Conservation (phyloP, 2,329 filamentous ascomycete species). For the Cryphonectria radicalis region DNA sequence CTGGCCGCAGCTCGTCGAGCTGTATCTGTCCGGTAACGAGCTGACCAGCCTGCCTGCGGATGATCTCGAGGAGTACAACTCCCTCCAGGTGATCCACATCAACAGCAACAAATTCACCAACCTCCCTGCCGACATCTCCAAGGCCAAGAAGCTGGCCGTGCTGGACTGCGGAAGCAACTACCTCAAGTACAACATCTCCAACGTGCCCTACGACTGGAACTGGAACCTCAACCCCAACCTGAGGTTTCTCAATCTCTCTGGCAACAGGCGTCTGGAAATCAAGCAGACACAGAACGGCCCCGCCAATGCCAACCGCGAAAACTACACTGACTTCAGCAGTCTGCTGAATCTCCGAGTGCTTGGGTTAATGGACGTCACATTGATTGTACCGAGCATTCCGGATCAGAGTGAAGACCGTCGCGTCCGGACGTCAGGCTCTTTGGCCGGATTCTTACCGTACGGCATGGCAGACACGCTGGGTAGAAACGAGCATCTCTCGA, state of each 20-base stretch:
- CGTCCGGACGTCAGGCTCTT: slow-evolving; percentile 94
- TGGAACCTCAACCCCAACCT: slow-evolving; percentile 98
- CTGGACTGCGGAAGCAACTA: slow-evolving; percentile 94
- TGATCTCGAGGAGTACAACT: slow-evolving; percentile 87
- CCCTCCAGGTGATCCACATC: slow-evolving; percentile 88
- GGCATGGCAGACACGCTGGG: slow-evolving; percentile 97
- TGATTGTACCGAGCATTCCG: slow-evolving; percentile 89
- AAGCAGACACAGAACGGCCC: slow-evolving; percentile 64
- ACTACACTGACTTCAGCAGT: slow-evolving; percentile 86
- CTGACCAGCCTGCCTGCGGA: slow-evolving; percentile 89
- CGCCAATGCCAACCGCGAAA: slow-evolving; percentile 64
- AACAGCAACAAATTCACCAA: slow-evolving; percentile 99
- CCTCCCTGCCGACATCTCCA: slow-evolving; percentile 90
- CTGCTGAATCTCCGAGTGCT: slow-evolving; percentile 83
- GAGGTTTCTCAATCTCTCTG: slow-evolving; percentile 92
- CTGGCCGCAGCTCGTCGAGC: slow-evolving; percentile 87
- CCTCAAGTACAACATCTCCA: slow-evolving; percentile 98
- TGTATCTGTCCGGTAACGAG: slow-evolving; percentile 95
- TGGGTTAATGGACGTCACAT: slow-evolving; percentile 96
- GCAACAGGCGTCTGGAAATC: slow-evolving; percentile 95
- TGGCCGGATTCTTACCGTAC: slow-evolving; percentile 88
- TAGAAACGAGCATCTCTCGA: slow-evolving; percentile 91
- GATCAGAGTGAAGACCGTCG: slow-evolving; percentile 94
- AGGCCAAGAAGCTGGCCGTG: slow-evolving; percentile 88
- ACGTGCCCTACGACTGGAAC: slow-evolving; percentile 99